Conservation (phyloP, 768 basidiomycete genomes). For the Leucocoprinus sp. region DNA sequence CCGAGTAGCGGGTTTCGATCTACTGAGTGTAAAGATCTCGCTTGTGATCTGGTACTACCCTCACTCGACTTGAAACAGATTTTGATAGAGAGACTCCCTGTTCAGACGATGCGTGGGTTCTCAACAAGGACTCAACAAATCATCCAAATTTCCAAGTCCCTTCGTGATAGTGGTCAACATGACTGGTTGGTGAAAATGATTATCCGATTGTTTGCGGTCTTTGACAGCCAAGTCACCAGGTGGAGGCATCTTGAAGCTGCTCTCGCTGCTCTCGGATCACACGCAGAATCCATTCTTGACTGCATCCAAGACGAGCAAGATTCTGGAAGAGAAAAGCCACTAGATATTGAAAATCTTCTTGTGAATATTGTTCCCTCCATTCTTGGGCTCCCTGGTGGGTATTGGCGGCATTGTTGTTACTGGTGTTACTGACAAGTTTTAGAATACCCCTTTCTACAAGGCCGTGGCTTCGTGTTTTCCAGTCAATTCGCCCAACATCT, state of each 20-base stretch:
- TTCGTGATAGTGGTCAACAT: slow-evolving; percentile 42
- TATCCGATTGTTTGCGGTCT: background rate
- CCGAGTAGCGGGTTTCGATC: slow-evolving; percentile 77
- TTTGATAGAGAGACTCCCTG: slow-evolving; percentile 48
- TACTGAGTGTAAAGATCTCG: slow-evolving; percentile 50
- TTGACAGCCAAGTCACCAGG: slow-evolving; percentile 32
- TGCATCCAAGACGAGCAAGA: slow-evolving; percentile 70
- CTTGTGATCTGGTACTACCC: background rate
- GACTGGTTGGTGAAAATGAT: slow-evolving; percentile 43
- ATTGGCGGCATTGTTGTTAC: too few relatives aligned
- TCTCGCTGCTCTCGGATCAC: slow-evolving; percentile 74
- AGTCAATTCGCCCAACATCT: slow-evolving; percentile 78
- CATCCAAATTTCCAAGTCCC: slow-evolving; percentile 48
- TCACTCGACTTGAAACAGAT: slow-evolving; percentile 27
- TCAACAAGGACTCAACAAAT: slow-evolving; percentile 45
- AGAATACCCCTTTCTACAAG: slow-evolving; percentile 93
- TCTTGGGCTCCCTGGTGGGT: slow-evolving; percentile 57
- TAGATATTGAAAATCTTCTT: slow-evolving; percentile 75
- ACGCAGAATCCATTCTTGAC: slow-evolving; percentile 69
- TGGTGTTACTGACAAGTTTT: background rate
- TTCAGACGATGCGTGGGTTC: slow-evolving; percentile 42
- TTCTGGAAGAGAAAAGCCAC: slow-evolving; percentile 50
- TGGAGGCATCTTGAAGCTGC: slow-evolving; percentile 90
- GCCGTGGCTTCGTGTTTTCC: slow-evolving; percentile 90
- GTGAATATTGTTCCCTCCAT: slow-evolving; percentile 72